Evolutionary conservation across 192 early-diverging fungal genomes (phyloP), one percentile per base, ranked within the genome.

Genomic region (Coemansia sp.): DNA sequence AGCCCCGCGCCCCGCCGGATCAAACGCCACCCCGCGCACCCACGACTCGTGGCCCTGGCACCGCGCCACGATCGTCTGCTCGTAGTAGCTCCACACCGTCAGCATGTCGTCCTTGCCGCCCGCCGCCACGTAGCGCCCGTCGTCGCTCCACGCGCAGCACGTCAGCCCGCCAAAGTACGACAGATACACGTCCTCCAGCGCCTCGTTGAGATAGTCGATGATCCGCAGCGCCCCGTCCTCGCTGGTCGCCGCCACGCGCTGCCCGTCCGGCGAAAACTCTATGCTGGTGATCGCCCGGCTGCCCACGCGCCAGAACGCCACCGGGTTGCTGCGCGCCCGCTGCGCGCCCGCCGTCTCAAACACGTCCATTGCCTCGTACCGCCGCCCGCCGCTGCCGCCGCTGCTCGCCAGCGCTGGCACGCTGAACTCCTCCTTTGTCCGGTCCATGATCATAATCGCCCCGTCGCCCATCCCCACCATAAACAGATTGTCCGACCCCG

Each of bases 71-170:
- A 94, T 84, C 12, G 82, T 63, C 28, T 81, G 81, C 31, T 87
- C 87, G 32, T 82, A 74, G 67, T 92, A 90, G 20, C 84, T 82
- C 91, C 90, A 96, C 12, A 98, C 82, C 1, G 88, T 89, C 9
- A 98, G 73, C 10, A 95, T 57, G 60, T 98, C 93, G 70, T 98
- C 94, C 56, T 98, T 91, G 8, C 93, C 92, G 20, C 95, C 93
- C 2, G 87, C 84, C 50, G 88, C 60, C 17, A 91, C 70, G 51
- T 87, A 94, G 58, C 82, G 85, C 34, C 88, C 89, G 64, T 97
- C 93, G 8, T 87, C 88, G 58, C 92, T 94, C 91, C 92, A 99
- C 8, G 83, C 79, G 8, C 87, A 86, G 60, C 93, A 96, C 12
- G 75, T 80, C 9, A 99, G 63, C 0, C 89, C 93, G 48, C 91